Percentiles rank a stretch among this genome's conserved stretches.
These are phyloP conservation scores for Alloascoidea africana DNA, from an alignment of 805 yeast genomes.

Conservation along the genomic window DNA sequence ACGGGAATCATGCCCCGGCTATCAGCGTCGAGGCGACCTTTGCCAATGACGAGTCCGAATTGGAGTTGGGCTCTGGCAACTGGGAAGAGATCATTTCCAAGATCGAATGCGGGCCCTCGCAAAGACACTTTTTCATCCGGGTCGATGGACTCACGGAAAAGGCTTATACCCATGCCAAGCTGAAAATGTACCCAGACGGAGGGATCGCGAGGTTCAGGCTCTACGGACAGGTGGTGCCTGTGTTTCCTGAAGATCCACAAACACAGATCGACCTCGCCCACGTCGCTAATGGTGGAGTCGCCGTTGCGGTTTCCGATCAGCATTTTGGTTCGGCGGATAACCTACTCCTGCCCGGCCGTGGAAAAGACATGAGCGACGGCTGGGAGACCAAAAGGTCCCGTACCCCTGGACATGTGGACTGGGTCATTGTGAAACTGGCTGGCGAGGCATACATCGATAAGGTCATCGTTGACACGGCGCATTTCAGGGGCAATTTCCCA, in stretches of 20 bases:
- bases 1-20: conserved; percentile 89
- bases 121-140: conserved; percentile 69
- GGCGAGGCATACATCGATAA: conserved; percentile 37
- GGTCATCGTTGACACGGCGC: conserved; percentile 79
- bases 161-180: conserved; percentile 63
- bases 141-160: conserved; percentile 34
- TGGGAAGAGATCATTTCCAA: conserved; percentile 67
- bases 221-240: conserved; percentile 74
- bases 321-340: conserved; percentile 91
- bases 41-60: conserved; percentile 14
- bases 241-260: conserved; percentile 31
- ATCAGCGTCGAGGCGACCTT: conserved; percentile 59
- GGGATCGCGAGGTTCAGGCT: conserved; percentile 92
- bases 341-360: conserved; percentile 83
- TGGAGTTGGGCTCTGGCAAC: conserved; percentile 17
- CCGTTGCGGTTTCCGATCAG: conserved; percentile 72
- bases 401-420: conserved; percentile 71
- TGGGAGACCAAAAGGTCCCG: conserved; percentile 96
- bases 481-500: conserved; percentile 91
- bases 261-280: conserved; percentile 59
- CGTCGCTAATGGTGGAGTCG: conserved; percentile 81
- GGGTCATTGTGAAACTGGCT: conserved; percentile 80
- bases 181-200: conserved; percentile 95
- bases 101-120: conserved; percentile 79
- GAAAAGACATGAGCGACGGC: conserved; percentile 94